A percentile compares a stretch with the other conserved stretches of the same genome.
phyloP scores from a whole-genome alignment of 352 stramenopile species.

The Phytopythium mirpurense region DNA sequence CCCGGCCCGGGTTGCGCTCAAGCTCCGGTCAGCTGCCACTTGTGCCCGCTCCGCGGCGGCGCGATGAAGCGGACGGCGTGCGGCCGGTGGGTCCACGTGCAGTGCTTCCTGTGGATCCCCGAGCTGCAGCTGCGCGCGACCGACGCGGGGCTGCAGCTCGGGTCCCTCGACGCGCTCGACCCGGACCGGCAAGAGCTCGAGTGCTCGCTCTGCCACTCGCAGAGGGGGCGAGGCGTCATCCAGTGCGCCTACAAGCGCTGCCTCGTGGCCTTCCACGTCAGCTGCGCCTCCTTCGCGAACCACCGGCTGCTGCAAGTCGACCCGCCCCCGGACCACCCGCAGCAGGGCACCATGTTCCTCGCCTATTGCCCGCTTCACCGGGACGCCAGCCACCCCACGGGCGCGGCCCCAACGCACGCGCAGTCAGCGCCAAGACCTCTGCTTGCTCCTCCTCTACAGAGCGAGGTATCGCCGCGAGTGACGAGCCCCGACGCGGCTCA shows the following conservation, averaged over 20 bases:
- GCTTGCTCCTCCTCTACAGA: background rate
- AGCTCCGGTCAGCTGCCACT: constrained; percentile 25
- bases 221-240: constrained; percentile 51
- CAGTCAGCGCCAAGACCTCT: background rate
- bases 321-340: constrained; percentile 23
- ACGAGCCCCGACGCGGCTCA: background rate
- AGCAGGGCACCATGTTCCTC: constrained; percentile 54
- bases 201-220: constrained; percentile 70
- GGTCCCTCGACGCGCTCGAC: constrained; percentile 42
- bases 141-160: constrained; percentile 31
- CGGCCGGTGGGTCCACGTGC: constrained; percentile 73
- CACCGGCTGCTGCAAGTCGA: constrained; percentile 58
- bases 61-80: constrained; percentile 61
- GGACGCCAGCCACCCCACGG: constrained; percentile 16
- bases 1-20: background rate
- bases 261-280: constrained; percentile 75
- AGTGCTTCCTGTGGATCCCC: constrained; percentile 85
- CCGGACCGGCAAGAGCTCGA: constrained; percentile 53
- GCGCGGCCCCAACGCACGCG: background rate
- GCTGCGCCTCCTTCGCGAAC: constrained; percentile 52
- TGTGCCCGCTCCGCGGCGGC: constrained; percentile 63
- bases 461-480: background rate
- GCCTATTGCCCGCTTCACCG: constrained; percentile 63
- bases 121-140: constrained; percentile 51
- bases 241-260: constrained; percentile 76